Conservation (phyloP, 1,284 basidiomycete genomes). For the Heliocybe sulcata region DNA sequence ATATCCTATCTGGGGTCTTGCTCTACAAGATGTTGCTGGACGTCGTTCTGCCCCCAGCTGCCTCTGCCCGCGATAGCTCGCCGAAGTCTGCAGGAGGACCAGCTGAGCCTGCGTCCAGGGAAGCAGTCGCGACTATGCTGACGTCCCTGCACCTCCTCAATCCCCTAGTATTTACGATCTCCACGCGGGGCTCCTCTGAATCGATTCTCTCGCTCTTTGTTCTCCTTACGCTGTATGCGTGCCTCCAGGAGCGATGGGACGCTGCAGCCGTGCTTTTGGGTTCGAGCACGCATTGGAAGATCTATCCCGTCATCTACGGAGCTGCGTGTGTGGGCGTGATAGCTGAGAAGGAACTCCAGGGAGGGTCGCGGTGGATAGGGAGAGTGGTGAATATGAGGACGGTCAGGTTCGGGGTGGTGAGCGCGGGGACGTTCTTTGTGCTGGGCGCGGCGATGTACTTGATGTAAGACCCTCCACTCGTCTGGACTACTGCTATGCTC, state of each 20-base stretch:
- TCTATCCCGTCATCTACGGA: constrained; percentile 92
- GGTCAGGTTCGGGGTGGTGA: constrained; percentile 62
- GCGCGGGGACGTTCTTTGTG: constrained; percentile 61
- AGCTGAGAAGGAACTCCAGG: background rate
- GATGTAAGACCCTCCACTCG: constrained; percentile 49
- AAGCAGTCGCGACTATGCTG: constrained; percentile 39
- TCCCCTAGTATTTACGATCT: constrained; percentile 93
- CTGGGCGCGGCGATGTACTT: constrained; percentile 67
- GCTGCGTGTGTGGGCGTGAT: constrained; percentile 61
- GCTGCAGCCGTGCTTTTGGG: constrained; percentile 69
- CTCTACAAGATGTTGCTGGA: constrained; percentile 65
- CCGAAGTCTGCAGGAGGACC: constrained; percentile 1
- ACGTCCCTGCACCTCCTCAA: constrained; percentile 76
- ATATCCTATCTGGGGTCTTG: constrained; percentile 76
- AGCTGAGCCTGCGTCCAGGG: constrained; percentile 1
- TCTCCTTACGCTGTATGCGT: constrained; percentile 62
- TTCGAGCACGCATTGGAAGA: constrained; percentile 87
- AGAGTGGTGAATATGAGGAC: constrained; percentile 49
- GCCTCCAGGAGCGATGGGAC: constrained; percentile 46
- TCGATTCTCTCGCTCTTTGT: constrained; percentile 81
- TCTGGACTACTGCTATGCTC: constrained; percentile 4
- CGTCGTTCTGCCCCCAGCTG: constrained; percentile 30
- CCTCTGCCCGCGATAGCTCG: background rate
- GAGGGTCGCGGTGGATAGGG: constrained; percentile 3
- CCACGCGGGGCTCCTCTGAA: constrained; percentile 94